Base-by-base conservation (phyloP, 495 filamentous ascomycete genomes). In the Xylaria acuta region DNA sequence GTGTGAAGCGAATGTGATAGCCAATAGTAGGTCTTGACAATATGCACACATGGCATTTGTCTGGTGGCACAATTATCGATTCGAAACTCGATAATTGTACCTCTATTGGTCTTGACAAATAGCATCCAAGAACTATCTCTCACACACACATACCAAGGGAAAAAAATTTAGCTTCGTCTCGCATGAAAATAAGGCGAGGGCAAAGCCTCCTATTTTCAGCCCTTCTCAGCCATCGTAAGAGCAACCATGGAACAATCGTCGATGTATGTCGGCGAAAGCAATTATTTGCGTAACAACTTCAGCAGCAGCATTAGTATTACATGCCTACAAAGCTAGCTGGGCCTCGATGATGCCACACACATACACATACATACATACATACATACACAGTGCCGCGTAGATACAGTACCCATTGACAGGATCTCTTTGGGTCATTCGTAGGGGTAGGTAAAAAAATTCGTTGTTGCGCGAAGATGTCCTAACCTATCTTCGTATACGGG, bases 221-320 rank as follows among this genome's bases (percentile, higher is more conserved):
- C 58, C 58, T 60, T 60, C n/a, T 38, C 58, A 60, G 58, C 58
- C 58, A 60, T 38, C n/a, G 58, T 38, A 38, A 9, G 20, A 60
- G 6, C 32, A 60, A 60, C 58, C 58, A 60, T 22, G 58, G 58
- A 40, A 36, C 20, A n/a, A 12, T 40, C 2, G 58, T 36, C 20
- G 7, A 38, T 36, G 58, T 22, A 38, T 36, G 58, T 22, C 8
- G 58, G 58, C 32, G 32, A 60, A 38, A 38, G 20, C 3, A 38
- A 36, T 38, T 22, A 38, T 60, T 22, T n/a, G 58, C 58, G 22
- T 60, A 60, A 40, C 34, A 60, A 60, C 32, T 32, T 53, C 4
- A 16, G 14, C 18, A 47, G 53, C 18, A 38, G 34, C 1, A 60
- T 20, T 20, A 14, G 22, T 12, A 32, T 51, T n/a, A 40, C 8